Conservation (phyloP, 2,329 filamentous ascomycete species). For the Alternaria ventricosa region DNA sequence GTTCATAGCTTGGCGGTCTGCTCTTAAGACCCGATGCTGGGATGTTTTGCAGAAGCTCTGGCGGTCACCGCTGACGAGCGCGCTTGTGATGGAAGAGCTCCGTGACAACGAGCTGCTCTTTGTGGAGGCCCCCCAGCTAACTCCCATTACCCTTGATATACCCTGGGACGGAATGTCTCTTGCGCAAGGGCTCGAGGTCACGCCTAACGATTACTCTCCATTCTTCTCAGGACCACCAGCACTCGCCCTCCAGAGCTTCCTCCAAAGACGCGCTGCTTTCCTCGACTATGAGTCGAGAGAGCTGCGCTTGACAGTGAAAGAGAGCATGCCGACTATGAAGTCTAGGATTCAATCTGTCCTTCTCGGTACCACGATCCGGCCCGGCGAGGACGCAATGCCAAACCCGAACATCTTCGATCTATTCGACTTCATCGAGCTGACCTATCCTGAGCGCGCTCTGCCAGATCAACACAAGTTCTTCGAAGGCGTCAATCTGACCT, state of each 20-base stretch:
- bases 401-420: conserved; percentile 87
- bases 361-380: conserved; percentile 74
- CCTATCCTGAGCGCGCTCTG: conserved; percentile 56
- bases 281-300: conserved; percentile 88
- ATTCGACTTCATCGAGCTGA: conserved; percentile 84
- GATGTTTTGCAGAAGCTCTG: conserved; percentile 80
- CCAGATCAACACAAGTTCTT: conserved; percentile 67
- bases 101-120: conserved; percentile 81
- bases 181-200: conserved; percentile 48
- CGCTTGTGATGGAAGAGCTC: conserved; percentile 78
- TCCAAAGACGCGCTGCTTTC: conserved; percentile 76
- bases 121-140: conserved; percentile 73
- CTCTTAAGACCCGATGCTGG: conserved; percentile 53
- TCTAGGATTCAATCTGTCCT: conserved; percentile 65
- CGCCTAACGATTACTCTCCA: conserved; percentile 51
- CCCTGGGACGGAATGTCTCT: conserved; percentile 76
- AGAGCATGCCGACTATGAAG: conserved; percentile 64
- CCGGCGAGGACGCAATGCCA: conserved; percentile 68
- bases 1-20: conserved; percentile 51
- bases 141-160: conserved; percentile 71
- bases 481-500: conserved; percentile 69
- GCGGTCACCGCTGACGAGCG: conserved; percentile 79
- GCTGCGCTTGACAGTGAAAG: conserved; percentile 76
- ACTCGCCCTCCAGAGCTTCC: conserved; percentile 75
- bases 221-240: conserved; percentile 75